Base-by-base conservation (phyloP, 2,329 filamentous ascomycete species). In the Annulohypoxylon truncatum region DNA sequence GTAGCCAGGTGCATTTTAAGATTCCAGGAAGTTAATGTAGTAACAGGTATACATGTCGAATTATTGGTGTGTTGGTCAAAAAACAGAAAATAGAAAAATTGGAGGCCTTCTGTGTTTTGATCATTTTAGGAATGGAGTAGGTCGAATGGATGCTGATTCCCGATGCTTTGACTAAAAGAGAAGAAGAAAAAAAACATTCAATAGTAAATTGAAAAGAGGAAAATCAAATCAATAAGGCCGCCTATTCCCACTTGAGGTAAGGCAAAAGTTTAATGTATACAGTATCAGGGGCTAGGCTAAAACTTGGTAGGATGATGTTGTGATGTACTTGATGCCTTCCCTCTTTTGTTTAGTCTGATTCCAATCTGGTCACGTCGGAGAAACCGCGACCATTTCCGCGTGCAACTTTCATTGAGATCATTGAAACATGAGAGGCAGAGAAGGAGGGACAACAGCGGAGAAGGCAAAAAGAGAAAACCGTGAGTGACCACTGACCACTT, bases 201-300 rank as follows among this genome's bases (percentile, higher is more conserved):
- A 13, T 9, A 15, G 20, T 20, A 51, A 51, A 22, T 15, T 35
- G 29, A 20, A 38, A 20, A 50, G 28, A 51, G 15, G 15, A 40
- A 38, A 38, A 38, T 38, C 35, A 38, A 61, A 64, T 61, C 52
- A 55, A 50, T 55, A 24, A 64, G 28, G 31, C 18, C 29, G 55
- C 51, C 57, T 47, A 53, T 26, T n/a, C 38, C 38, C n/a, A 59
- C 29, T 47, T 12, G 3, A 47, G 15, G 18, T 20, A 42, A 42
- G 9, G 38, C 8, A 20, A 51, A 38, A 44, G 18, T 33, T 52
- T 13, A 28, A 64, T 15, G 59, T 66, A 66, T 42, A 66, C 60
- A 61, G 63, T 66, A 69, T 66, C 56, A 57, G 52, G 54, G 26
- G 24, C 31, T 44, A 61, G 24, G 59, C 60, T 46, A 66, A 55